Evolutionary conservation across 2,329 filamentous ascomycete species (phyloP), one percentile per base, ranked within the genome.

Genomic region (Thermothelomyces thermophilus): DNA sequence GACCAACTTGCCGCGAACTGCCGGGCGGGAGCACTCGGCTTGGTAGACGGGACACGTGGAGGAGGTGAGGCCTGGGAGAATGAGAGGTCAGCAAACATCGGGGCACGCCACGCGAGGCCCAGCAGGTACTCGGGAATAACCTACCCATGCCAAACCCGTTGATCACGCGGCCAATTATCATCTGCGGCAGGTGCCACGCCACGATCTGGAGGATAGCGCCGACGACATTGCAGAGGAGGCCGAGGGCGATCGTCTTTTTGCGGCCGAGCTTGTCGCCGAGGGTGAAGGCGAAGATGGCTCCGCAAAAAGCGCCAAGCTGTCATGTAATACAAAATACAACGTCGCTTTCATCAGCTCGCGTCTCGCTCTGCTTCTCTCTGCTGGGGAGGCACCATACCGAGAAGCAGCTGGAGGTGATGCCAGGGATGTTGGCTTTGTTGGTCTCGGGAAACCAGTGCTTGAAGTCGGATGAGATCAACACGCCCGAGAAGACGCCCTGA

Each of bases 1-100:
- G 30, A 48, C 45, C 9, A 48, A 37, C 37, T 41, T 48, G 37
- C 45, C 45, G 19, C 45, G 45, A n/a, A 48, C 37, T 28, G 9
- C 6, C n/a, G 45, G 45, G n/a, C 11, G 45, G 10, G 45, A 48
- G 20, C 45, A 48, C 37, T 48, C 45, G 45, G 45, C 45, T 35
- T 48, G 45, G 45, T 48, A 48, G 37, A 48, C 45, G 45, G 45
- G 45, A 30, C 45, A 48, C 6, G 45, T 41, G 1, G 45, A 48
- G 10, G 45, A 48, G 10, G 45, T 48, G 16, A 48, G 45, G 11
- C 45, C 45, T 48, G 30, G n/a, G 16, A 19, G 20, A 17, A 17
- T 26, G 10, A 2, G 24, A 22, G 11, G 41, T 20, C 13, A 33
- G 30, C 24, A 14, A 13, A 11, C 9, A 6, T 10, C 11, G 1